These are phyloP conservation scores for Corylus avellana DNA, from an alignment of 306 rosid species.

Conservation along the genomic window DNA sequence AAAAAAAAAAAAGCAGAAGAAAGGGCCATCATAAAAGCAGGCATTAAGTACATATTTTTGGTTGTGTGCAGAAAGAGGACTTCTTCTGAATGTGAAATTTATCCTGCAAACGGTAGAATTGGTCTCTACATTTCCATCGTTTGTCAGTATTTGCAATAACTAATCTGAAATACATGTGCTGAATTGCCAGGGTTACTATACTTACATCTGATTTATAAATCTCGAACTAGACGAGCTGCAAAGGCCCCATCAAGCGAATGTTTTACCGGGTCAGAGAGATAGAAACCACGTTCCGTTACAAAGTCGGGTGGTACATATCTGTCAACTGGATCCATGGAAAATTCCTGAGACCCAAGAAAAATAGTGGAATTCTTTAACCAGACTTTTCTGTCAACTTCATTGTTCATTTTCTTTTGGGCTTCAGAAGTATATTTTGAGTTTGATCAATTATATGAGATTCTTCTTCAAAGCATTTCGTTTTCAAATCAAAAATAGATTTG, in stretches of 20 bases:
- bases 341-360: constrained; percentile 58
- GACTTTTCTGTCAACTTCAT: background rate
- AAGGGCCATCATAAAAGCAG: background rate
- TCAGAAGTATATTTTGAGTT: background rate
- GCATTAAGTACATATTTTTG: background rate
- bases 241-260: constrained; percentile 80
- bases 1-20: background rate
- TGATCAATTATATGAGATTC: background rate
- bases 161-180: background rate
- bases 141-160: background rate
- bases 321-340: constrained; percentile 52
- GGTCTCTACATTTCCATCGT: background rate
- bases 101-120: background rate
- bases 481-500: constrained; percentile 3
- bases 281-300: constrained; percentile 61
- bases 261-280: constrained; percentile 71
- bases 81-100: background rate
- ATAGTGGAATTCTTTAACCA: constrained; percentile 1
- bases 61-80: too few species aligned
- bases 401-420: background rate
- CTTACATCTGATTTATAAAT: constrained; percentile 29
- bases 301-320: constrained; percentile 65
- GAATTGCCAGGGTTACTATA: constrained; percentile 5
- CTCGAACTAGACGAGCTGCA: constrained; percentile 68
- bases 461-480: background rate